Percentiles rank a stretch among this genome's conserved stretches.
Conservation (phyloP, 768 basidiomycete species). For the Tylopilus subfusipes region DNA sequence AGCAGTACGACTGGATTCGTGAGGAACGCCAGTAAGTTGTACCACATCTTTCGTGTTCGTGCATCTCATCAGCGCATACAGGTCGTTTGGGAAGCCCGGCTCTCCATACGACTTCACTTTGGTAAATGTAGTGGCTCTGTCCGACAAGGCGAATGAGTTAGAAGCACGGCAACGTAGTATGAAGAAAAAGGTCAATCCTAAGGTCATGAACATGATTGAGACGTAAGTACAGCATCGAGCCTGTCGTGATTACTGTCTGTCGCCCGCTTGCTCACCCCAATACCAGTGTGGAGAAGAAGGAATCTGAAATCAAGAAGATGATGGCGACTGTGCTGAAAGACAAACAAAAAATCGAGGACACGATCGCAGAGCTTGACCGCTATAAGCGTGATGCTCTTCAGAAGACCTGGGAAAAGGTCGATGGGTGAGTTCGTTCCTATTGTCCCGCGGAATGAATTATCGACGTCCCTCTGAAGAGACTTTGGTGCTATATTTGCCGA, state of each 20-base stretch:
- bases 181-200: constrained; percentile 95
- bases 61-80: constrained; percentile 28
- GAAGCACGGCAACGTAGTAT: constrained; percentile 76
- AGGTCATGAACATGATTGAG: constrained; percentile 95
- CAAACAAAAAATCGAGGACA: constrained; percentile 92
- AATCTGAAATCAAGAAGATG: constrained; percentile 83
- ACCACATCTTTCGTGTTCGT: not conserved
- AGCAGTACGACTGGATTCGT: constrained; percentile 81
- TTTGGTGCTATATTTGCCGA: constrained; percentile 97
- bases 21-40: constrained; percentile 79
- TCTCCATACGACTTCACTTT: constrained; percentile 78
- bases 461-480: constrained; percentile 50
- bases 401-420: constrained; percentile 97
- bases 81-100: constrained; percentile 79
- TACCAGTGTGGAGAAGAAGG: constrained; percentile 88
- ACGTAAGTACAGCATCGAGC: constrained; percentile 47
- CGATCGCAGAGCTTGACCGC: constrained; percentile 87
- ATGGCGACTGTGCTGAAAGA: constrained; percentile 84
- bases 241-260: not conserved
- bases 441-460: not conserved
- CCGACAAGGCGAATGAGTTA: constrained; percentile 67
- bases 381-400: constrained; percentile 92
- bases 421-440: constrained; percentile 51
- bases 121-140: constrained; percentile 56
- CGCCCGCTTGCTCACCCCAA: not conserved